phyloP scores from a whole-genome alignment of 768 basidiomycete species.

The Lanmaoa rubissima region DNA sequence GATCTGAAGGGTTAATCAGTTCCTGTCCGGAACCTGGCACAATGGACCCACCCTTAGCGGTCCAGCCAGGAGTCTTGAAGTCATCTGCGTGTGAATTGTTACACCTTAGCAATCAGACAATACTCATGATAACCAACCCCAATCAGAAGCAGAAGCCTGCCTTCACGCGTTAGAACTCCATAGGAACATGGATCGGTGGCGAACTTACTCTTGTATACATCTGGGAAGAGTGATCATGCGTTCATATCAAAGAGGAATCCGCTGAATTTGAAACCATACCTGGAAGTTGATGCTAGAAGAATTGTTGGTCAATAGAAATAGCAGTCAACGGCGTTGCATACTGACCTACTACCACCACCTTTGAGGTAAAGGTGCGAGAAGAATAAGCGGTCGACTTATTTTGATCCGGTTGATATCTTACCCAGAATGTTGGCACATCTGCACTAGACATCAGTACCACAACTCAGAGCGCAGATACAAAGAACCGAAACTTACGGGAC shows the following conservation, averaged over 20 bases:
- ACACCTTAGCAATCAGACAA: not conserved
- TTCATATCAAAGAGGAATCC: not conserved
- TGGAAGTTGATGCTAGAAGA: slow-evolving; percentile 66
- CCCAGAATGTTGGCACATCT: slow-evolving; percentile 69
- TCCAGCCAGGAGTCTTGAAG: slow-evolving; percentile 72
- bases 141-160: slow-evolving; percentile 69
- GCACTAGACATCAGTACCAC: not conserved
- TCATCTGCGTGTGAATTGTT: slow-evolving; percentile 44
- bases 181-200: not conserved
- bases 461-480: not conserved
- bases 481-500: slow-evolving; percentile 52
- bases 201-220: slow-evolving; percentile 62
- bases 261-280: slow-evolving; percentile 3
- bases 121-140: slow-evolving; percentile 44
- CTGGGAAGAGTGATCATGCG: slow-evolving; percentile 14
- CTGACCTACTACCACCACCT: slow-evolving; percentile 58
- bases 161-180: not conserved
- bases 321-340: not conserved
- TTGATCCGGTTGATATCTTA: slow-evolving; percentile 17
- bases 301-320: not conserved
- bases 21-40: not conserved
- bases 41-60: slow-evolving; percentile 47
- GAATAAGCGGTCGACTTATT: not conserved
- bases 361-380: not conserved
- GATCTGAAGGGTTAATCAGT: slow-evolving; percentile 39